A percentile compares a stretch with the other conserved stretches of the same genome.
phyloP scores from a whole-genome alignment of 495 filamentous ascomycete genomes.

The Cryomyces minteri region DNA sequence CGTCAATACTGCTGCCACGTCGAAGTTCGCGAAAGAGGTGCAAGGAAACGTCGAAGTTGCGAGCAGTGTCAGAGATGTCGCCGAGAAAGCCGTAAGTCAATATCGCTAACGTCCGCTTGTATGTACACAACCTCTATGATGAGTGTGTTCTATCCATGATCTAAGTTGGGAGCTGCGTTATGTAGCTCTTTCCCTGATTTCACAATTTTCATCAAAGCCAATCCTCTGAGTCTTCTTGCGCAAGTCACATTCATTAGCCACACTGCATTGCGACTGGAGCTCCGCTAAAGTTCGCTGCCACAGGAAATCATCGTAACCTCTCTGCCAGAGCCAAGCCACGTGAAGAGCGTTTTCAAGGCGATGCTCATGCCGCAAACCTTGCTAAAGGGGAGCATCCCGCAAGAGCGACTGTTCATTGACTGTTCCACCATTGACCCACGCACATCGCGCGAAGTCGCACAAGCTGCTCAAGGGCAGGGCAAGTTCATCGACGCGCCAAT shows the following conservation, averaged over 20 bases:
- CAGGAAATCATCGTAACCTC: constrained; percentile 14
- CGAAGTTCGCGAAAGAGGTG: constrained; percentile 15
- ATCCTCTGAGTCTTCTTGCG: constrained; percentile 14
- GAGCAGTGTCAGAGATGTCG: constrained; percentile 17
- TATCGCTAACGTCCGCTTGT: neutral
- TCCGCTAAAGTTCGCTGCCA: neutral
- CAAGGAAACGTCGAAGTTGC: constrained; percentile 12
- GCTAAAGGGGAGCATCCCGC: constrained; percentile 13
- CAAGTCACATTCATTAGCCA: too few species aligned
- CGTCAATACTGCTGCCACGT: constrained; percentile 20
- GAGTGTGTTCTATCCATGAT: constrained; percentile 17
- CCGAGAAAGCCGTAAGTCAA: constrained; percentile 21
- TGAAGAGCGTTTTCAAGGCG: constrained; percentile 13
- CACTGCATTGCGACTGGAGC: neutral
- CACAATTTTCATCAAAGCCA: constrained; percentile 13
- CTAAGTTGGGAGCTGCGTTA: constrained; percentile 17
- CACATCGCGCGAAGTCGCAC: constrained; percentile 2
- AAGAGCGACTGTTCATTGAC: constrained; percentile 10
- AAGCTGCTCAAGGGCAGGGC: constrained; percentile 6
- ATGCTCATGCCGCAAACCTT: constrained; percentile 14
- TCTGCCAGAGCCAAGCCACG: constrained; percentile 14
- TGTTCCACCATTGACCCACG: constrained; percentile 14
- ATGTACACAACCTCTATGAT: constrained; percentile 10
- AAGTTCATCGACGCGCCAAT: constrained; percentile 21
- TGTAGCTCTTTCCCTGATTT: constrained; percentile 13